Base-by-base conservation (phyloP, 768 basidiomycete species). In the Antrodiella citrinella region DNA sequence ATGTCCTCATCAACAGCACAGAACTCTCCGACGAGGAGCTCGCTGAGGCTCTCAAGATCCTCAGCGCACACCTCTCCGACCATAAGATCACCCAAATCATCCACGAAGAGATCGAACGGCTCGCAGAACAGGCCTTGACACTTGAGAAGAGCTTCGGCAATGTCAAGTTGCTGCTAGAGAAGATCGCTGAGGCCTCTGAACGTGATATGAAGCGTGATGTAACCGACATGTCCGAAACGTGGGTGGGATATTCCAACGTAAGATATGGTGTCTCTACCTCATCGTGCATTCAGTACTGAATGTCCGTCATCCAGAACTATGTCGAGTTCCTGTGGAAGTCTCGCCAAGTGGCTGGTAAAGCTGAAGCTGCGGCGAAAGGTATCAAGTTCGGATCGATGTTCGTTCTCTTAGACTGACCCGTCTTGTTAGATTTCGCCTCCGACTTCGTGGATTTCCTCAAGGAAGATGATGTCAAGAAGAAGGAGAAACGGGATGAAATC, bases 291-390 rank as follows among this genome's bases (percentile, higher is more conserved):
- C 18, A 18, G n/a, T 22, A 5, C 9, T 1, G 61, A 63, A 26
- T 55, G 72, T 45, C 52, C 65, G 23, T 57, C 71, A 21, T 81
- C 69, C 54, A 62, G 64, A n/a, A 47, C 53, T 0, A 52, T 72
- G 19, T 5, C 7, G 9, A 43, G 10, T n/a, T 43, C 41, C 19
- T 43, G 21, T 43, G 41, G 41, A 19, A 43, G 9, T 43, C 41
- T 5, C 41, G 41, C 9, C 9, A 22, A 10, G 41, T 43, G 9
- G 41, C 41, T 9, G 41, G 41, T 18, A 18, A n/a, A 18, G 41
- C 41, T 18, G 41, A 43, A 19, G 41, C n/a, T 5, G 41, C 41
- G 41, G 41, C 41, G 41, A 43, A 19, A 18, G 41, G 41, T 43
- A 43, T 9, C 9, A 43, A 18, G 10, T 43, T 10, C n/a, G 5